Evolutionary conservation across 352 stramenopile species (phyloP).

Genomic region (Globisporangium megalacanthum): DNA sequence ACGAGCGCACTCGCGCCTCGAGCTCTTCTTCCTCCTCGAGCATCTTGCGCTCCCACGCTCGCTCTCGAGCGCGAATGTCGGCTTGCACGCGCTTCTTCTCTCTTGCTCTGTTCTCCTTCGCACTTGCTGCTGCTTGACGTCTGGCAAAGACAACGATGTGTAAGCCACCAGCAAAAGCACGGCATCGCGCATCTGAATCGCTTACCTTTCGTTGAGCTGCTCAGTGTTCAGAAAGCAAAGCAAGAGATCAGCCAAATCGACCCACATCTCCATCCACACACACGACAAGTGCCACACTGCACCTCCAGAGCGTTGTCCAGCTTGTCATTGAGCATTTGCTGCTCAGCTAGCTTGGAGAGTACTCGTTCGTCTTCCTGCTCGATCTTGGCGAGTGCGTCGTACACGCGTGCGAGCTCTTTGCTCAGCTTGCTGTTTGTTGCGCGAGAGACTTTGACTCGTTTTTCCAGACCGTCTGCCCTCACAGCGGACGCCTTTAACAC

Average conservation of each 20-base stretch:
- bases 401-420: constrained; percentile 1
- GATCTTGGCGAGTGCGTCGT: constrained; percentile 3
- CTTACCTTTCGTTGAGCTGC: background rate
- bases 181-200: background rate
- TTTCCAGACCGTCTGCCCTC: background rate
- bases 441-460: background rate
- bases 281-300: background rate
- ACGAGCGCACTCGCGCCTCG: constrained; percentile 3
- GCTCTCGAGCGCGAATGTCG: background rate
- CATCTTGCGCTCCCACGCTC: constrained; percentile 1
- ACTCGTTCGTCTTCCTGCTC: constrained; percentile 3
- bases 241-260: background rate
- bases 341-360: constrained; percentile 5
- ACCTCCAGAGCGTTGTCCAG: constrained; percentile 10
- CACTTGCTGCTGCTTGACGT: background rate
- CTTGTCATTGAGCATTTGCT: constrained; percentile 1
- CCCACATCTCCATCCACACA: background rate
- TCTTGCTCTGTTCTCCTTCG: background rate
- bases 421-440: background rate
- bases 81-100: constrained; percentile 3
- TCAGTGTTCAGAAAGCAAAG: background rate
- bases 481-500: background rate
- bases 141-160: background rate
- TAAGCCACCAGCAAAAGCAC: background rate
- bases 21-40: constrained; percentile 11